phyloP scores from a whole-genome alignment of 305 asterid genomes.

The Ajuga reptans region DNA sequence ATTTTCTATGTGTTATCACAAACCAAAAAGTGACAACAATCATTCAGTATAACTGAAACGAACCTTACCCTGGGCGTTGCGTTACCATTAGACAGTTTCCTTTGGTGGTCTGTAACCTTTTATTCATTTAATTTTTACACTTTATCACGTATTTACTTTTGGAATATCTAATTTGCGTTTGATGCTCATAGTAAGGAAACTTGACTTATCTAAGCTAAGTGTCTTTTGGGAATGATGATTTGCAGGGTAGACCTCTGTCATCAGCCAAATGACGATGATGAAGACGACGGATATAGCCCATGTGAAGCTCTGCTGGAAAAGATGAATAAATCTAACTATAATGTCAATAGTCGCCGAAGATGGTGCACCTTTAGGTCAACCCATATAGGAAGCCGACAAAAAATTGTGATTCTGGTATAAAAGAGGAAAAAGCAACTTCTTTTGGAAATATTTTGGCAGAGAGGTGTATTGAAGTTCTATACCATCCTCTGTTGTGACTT shows the following conservation, averaged over 20 bases:
- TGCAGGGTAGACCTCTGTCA: constrained; percentile 97
- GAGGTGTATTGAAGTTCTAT: neutral
- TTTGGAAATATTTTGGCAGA: neutral
- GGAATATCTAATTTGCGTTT: neutral
- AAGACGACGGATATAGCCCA: constrained; percentile 60
- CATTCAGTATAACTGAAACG: neutral
- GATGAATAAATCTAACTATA: constrained; percentile 35
- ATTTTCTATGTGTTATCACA: neutral
- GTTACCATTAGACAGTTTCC: constrained; percentile 7
- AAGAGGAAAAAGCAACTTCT: constrained; percentile 1
- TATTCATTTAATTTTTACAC: neutral
- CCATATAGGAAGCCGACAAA: constrained; percentile 81
- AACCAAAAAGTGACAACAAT: neutral
- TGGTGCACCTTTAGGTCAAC: constrained; percentile 51
- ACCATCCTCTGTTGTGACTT: constrained; percentile 8
- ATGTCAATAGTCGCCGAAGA: constrained; percentile 35
- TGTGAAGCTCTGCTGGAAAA: constrained; percentile 63
- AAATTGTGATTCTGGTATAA: constrained; percentile 69
- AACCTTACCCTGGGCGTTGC: neutral
- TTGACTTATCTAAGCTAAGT: neutral
- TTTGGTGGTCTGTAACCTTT: neutral
- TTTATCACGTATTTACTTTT: neutral
- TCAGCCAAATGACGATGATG: constrained; percentile 78
- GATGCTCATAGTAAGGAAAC: neutral
- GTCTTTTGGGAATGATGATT: constrained; percentile 29